Conservation (phyloP, 495 filamentous ascomycete genomes). For the Sporormia fimetaria region DNA sequence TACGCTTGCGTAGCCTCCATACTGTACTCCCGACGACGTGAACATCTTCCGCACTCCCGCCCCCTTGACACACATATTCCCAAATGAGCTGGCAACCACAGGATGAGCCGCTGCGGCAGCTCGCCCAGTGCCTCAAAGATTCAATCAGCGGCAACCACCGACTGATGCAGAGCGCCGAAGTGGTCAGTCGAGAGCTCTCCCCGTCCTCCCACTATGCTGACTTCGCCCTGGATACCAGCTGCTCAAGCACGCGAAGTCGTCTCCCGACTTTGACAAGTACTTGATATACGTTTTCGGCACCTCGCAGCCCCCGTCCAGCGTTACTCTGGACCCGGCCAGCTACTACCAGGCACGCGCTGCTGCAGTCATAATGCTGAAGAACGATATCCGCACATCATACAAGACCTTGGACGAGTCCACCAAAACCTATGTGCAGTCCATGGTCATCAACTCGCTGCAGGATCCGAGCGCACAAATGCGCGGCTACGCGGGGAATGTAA, state of each 20-base stretch:
- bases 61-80: neutral
- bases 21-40: neutral
- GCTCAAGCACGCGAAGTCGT: slow-evolving; percentile 81
- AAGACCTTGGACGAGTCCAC: slow-evolving; percentile 58
- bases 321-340: slow-evolving; percentile 45
- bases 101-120: slow-evolving; percentile 72
- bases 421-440: slow-evolving; percentile 63
- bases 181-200: slow-evolving; percentile 39
- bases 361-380: slow-evolving; percentile 89
- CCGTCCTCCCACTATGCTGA: slow-evolving; percentile 18
- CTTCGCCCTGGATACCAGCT: slow-evolving; percentile 50
- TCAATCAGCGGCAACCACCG: slow-evolving; percentile 76
- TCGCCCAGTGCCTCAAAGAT: slow-evolving; percentile 80
- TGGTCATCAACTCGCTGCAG: slow-evolving; percentile 64
- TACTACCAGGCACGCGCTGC: slow-evolving; percentile 72
- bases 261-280: slow-evolving; percentile 94
- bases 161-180: slow-evolving; percentile 61
- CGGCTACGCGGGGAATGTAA: slow-evolving; percentile 80
- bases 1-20: too few relatives aligned
- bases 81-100: slow-evolving; percentile 88
- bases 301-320: slow-evolving; percentile 44
- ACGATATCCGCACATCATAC: slow-evolving; percentile 64
- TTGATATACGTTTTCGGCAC: slow-evolving; percentile 81
- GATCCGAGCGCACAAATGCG: slow-evolving; percentile 75
- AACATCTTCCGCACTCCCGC: neutral